These are phyloP conservation scores for Meyerozyma athensensis DNA, from an alignment of 1,139 yeast species.

Conservation along the genomic window DNA sequence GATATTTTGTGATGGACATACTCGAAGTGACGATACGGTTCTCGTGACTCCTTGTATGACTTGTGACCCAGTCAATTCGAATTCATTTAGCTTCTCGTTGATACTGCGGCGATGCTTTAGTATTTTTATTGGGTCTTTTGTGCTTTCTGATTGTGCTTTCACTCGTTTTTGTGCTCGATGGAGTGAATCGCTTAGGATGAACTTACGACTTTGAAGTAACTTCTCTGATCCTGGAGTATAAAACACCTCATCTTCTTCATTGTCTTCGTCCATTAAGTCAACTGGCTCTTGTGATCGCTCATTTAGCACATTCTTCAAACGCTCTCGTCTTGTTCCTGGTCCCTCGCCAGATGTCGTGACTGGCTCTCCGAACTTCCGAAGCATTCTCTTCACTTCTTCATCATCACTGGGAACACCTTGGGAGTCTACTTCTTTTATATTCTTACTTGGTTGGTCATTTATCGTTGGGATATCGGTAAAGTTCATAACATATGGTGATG, in stretches of 20 bases:
- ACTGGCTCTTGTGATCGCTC: slow-evolving; percentile 18
- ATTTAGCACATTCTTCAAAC: slow-evolving; percentile 36
- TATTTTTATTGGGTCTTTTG: slow-evolving; percentile 23
- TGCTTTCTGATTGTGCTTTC: slow-evolving; percentile 16
- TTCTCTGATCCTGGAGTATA: slow-evolving; percentile 73
- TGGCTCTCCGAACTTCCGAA: slow-evolving; percentile 55
- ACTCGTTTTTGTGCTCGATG: slow-evolving; percentile 40
- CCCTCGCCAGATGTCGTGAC: slow-evolving; percentile 59
- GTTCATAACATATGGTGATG: slow-evolving; percentile 13
- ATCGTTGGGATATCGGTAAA: slow-evolving; percentile 20
- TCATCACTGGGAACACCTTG: slow-evolving; percentile 58
- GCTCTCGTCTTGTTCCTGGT: slow-evolving; percentile 52
- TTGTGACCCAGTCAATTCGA: slow-evolving; percentile 64
- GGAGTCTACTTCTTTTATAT: slow-evolving; percentile 5
- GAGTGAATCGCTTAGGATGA: slow-evolving; percentile 50
- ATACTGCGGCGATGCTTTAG: slow-evolving; percentile 44
- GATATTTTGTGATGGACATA: slow-evolving; percentile 28
- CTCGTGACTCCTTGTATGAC: slow-evolving; percentile 52
- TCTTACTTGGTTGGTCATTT: slow-evolving; percentile 15
- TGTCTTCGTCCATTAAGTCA: slow-evolving; percentile 23
- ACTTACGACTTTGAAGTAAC: slow-evolving; percentile 50
- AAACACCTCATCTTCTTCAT: slow-evolving; percentile 64
- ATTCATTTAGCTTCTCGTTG: slow-evolving; percentile 29
- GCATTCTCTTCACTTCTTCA: slow-evolving; percentile 46
- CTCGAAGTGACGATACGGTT: slow-evolving; percentile 59